A percentile compares a stretch with the other conserved stretches of the same genome.
Evolutionary conservation across 106 monocot species (phyloP).

Genomic region (Posidonia australis): DNA sequence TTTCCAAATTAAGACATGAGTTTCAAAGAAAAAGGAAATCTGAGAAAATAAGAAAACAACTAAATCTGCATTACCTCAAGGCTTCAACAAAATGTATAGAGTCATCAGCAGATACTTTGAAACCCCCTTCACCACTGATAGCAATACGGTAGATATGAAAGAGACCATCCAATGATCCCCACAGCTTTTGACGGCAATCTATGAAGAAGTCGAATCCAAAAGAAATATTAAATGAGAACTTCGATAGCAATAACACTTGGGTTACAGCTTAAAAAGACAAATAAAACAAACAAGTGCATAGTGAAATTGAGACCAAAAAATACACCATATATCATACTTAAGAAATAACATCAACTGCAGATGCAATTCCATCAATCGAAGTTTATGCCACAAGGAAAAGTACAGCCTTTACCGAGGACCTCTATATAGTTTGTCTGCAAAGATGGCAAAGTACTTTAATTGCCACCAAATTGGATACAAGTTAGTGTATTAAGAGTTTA

Average conservation of each 20-base stretch:
- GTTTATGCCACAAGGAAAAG: neutral
- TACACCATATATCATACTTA: neutral
- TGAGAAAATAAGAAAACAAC: neutral
- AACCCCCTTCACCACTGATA: conserved; percentile 87
- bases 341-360: neutral
- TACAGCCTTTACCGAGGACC: neutral
- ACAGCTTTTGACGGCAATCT: conserved; percentile 80
- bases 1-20: neutral
- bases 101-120: conserved; percentile 78
- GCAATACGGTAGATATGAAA: conserved; percentile 88
- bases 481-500: too few relatives aligned
- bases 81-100: conserved; percentile 92
- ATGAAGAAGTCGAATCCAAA: neutral
- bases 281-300: too few relatives aligned
- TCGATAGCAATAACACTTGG: neutral
- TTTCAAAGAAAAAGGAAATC: neutral
- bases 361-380: neutral
- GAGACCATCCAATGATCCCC: conserved; percentile 73
- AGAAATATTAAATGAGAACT: neutral
- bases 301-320: neutral
- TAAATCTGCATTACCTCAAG: conserved; percentile 45
- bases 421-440: too few relatives aligned
- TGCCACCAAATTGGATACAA: too few relatives aligned
- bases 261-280: neutral
- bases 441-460: too few relatives aligned